Evolutionary conservation across 2,329 filamentous ascomycete genomes (phyloP), one percentile per base, ranked within the genome.

Genomic region (Trichoderma sp.): DNA sequence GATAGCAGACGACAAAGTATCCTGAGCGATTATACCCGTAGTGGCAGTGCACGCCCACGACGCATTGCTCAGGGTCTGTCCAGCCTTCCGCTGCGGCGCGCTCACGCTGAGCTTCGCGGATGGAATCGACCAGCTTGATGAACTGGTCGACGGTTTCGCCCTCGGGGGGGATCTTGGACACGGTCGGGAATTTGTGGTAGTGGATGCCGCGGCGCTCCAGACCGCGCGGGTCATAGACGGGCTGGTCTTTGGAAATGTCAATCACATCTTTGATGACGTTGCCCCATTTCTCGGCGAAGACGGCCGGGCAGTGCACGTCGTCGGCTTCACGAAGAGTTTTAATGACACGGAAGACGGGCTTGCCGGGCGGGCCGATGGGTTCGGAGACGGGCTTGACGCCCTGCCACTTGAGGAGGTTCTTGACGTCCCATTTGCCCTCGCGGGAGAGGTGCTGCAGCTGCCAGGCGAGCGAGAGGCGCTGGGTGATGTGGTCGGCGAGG

Each of bases 381-480:
- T 87, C 85, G 0, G 92, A 96, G 1, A 97, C 92, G 0, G 94
- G 92, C 1, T 83, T 80, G 0, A 96, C 91, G 21, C 88, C 89
- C 78, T 92, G 87, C 95, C 95, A 98, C 77, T 98, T 98, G 70
- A 87, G 89, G 13, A 97, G 85, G 76, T 98, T 98, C 82, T 98
- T 98, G 73, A 98, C 93, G 76, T 97, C 95, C 95, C 95, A 98
- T 81, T 98, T 98, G 3, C 94, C 94, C 73, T 94, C 92, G 1
- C 91, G 93, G 2, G 92, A 93, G 29, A 98, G 88, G 75, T 96
- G 91, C 74, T 95, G 92, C 19, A 98, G 84, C 79, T 98, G 95
- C 94, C 95, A 98, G 55, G 91, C 92, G 33, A 95, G 87, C 1
- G 89, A 92, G 16, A 97, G 86, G 10, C 94, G 89, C 11, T 89